Conservation (phyloP, 2,329 filamentous ascomycete genomes). For the Ambrosiella xylebori region DNA sequence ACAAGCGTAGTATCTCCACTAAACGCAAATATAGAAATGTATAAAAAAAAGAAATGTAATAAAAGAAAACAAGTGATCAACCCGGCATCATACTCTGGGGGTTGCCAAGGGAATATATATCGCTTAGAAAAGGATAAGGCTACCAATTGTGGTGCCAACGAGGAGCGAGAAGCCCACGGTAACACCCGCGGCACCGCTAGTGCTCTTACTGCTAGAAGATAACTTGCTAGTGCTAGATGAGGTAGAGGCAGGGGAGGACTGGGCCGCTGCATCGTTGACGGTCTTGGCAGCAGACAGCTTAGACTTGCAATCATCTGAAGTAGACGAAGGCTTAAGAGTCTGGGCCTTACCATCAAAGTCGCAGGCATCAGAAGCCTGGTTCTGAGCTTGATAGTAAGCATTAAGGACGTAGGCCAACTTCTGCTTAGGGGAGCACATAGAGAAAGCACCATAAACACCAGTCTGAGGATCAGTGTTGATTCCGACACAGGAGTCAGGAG, state of each 20-base stretch:
- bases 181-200: neutral
- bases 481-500: slow-evolving; percentile 41
- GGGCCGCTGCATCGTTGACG: slow-evolving; percentile 29
- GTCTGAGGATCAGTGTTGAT: slow-evolving; percentile 50
- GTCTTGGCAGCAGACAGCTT: slow-evolving; percentile 47
- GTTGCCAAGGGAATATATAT: neutral
- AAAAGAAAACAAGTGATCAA: too few species aligned
- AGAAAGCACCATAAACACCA: slow-evolving; percentile 59
- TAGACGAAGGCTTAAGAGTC: slow-evolving; percentile 30
- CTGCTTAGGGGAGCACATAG: slow-evolving; percentile 54
- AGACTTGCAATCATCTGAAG: slow-evolving; percentile 35
- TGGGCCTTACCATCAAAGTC: slow-evolving; percentile 52
- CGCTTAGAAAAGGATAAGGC: neutral
- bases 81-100: too few species aligned
- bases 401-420: slow-evolving; percentile 61
- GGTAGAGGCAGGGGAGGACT: slow-evolving; percentile 8
- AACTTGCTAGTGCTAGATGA: slow-evolving; percentile 3
- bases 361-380: slow-evolving; percentile 41
- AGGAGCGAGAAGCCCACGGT: slow-evolving; percentile 6
- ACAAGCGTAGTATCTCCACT: neutral
- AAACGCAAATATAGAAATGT: slow-evolving; percentile 6
- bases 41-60: slow-evolving; percentile 4
- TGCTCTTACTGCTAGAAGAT: slow-evolving; percentile 3
- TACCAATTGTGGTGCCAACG: slow-evolving; percentile 1
- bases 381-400: slow-evolving; percentile 48